Evolutionary conservation across 306 rosid genomes (phyloP).

Genomic region (Pterocarpus santalinus): DNA sequence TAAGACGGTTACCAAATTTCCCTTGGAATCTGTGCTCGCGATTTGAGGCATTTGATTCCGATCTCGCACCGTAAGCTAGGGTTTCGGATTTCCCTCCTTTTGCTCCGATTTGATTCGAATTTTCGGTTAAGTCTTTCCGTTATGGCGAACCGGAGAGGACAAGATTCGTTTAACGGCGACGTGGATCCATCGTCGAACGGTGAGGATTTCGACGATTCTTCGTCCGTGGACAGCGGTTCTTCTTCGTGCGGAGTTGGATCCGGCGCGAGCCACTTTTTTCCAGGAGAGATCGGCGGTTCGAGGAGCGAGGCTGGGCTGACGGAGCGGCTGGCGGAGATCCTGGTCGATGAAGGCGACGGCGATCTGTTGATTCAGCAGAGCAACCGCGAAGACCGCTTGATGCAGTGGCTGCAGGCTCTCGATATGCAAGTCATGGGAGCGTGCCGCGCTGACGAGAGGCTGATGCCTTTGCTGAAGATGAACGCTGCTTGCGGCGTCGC

Average conservation of each 20-base stretch:
- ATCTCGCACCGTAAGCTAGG: slow-evolving; percentile 37
- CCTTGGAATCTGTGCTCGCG: background rate
- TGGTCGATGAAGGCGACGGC: slow-evolving; percentile 76
- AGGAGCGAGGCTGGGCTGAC: slow-evolving; percentile 70
- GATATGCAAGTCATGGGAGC: slow-evolving; percentile 95
- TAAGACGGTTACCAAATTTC: background rate
- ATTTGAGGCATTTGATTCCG: slow-evolving; percentile 28
- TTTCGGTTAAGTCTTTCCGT: slow-evolving; percentile 9
- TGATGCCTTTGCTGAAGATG: slow-evolving; percentile 92
- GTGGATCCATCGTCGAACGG: slow-evolving; percentile 52
- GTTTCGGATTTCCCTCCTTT: slow-evolving; percentile 13
- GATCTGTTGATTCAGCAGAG: slow-evolving; percentile 89
- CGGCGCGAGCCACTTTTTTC: slow-evolving; percentile 40
- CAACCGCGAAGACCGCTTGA: slow-evolving; percentile 69
- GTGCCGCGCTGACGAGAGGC: slow-evolving; percentile 88
- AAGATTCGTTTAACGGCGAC: slow-evolving; percentile 51
- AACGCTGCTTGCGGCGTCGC: slow-evolving; percentile 73
- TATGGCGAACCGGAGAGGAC: slow-evolving; percentile 66
- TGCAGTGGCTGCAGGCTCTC: slow-evolving; percentile 92
- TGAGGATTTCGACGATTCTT: slow-evolving; percentile 59
- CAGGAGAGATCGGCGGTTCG: slow-evolving; percentile 48
- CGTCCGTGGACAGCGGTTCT: slow-evolving; percentile 40
- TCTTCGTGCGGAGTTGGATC: slow-evolving; percentile 20
- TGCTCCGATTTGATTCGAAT: background rate
- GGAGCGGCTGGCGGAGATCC: slow-evolving; percentile 80